Evolutionary conservation across 305 asterid genomes (phyloP), one percentile per base, ranked within the genome.

Genomic region (Plantago lanceolata): DNA sequence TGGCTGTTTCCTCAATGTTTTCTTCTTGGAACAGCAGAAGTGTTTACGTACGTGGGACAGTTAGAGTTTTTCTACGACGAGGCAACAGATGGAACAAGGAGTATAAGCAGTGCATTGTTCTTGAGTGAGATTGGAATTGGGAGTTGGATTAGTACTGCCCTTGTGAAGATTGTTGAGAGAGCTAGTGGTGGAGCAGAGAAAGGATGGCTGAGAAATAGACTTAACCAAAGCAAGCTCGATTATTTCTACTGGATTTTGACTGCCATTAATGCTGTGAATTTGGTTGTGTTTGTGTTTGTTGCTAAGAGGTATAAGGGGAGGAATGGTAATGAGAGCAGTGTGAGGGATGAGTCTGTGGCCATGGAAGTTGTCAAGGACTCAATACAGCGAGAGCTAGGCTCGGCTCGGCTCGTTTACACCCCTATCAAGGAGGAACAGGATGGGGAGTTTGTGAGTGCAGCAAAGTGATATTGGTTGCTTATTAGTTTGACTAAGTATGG

Each of bases 1-100:
- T 85, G 96, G 96, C 53, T 89, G n/a, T 80, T 89, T 45, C 96
- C 96, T 0, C 96, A 89, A 68, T 83, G 79, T 24, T 86, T 86
- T 11, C 69, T 86, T 1, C 57, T 85, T 0, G 96, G 96, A 16
- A 70, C 75, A n/a, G 94, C 96, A 0, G 96, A 86, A 67, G 91
- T 89, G 16, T 86, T 89, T 9, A 74, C 93, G 0, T 89, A 89
- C 53, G 96, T 86, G 6, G 96, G 96, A 20, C 96, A 89, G 73
- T 56, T 89, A 31, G 96, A 89, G 59, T 86, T 89, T 20, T 90
- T 90, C 77, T 90, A 87, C 69, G 90, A 90, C 4, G 93, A 90
- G 76, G 84, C 94, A 2, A 81, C 93, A 0, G 97, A 87, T 1
- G 95, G 96, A 54, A 87, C 93, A 56, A 77, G 95, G 66, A 87